Conservation (phyloP, 208 protist genomes). For the Borovskyia barvae region DNA sequence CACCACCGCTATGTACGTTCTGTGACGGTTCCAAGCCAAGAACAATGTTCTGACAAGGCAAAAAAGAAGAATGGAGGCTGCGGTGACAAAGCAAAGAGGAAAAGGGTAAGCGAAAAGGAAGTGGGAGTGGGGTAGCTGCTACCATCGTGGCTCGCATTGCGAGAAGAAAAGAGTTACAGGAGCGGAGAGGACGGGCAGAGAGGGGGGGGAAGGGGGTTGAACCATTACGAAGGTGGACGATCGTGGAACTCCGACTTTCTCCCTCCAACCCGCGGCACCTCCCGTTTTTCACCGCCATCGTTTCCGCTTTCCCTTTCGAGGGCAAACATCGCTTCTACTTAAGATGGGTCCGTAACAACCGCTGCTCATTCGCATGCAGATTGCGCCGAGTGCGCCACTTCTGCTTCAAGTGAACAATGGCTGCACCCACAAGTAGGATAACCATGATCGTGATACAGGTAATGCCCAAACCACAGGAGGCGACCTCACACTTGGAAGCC, state of each 20-base stretch:
- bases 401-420: constrained; percentile 16
- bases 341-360: constrained; percentile 7
- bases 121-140: background rate
- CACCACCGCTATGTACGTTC: no score
- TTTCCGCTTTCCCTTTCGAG: no score
- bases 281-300: no score
- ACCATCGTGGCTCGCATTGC: no score
- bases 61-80: no score
- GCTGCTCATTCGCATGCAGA: constrained; percentile 7
- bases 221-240: no score
- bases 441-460: constrained; percentile 10
- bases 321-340: no score
- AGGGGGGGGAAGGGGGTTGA: background rate
- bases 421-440: constrained; percentile 10
- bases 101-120: background rate
- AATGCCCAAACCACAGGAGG: constrained; percentile 3
- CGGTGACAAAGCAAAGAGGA: background rate
- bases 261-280: no score
- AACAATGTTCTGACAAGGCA: no score
- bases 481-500: background rate
- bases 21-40: no score
- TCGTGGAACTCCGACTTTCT: no score
- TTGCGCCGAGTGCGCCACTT: constrained; percentile 2
- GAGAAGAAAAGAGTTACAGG: no score
- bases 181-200: background rate